Conservation (phyloP, 2,329 filamentous ascomycete genomes). For the Mollisiaceae sp. region DNA sequence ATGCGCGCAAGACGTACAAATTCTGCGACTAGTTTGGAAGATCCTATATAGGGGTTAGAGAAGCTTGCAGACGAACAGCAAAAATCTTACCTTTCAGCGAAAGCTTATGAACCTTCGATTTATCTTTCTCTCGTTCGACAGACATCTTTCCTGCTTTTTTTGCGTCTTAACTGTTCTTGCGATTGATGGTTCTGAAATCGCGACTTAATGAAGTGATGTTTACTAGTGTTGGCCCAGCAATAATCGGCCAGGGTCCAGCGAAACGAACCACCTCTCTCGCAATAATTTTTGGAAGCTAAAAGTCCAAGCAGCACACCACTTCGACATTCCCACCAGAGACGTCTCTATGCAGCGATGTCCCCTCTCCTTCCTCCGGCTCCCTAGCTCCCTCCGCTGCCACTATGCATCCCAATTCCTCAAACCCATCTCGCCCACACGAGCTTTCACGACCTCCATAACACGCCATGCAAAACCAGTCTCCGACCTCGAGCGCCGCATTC, state of each 20-base stretch:
- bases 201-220: neutral
- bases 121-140: conserved; percentile 58
- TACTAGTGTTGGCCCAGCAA: conserved; percentile 8
- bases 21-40: conserved; percentile 88
- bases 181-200: conserved; percentile 9
- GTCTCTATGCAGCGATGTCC: conserved; percentile 44
- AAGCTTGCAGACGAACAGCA: neutral
- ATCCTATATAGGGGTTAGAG: conserved; percentile 54
- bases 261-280: neutral
- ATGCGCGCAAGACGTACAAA: conserved; percentile 68
- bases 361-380: conserved; percentile 42
- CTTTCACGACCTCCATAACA: conserved; percentile 40
- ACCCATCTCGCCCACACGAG: conserved; percentile 21
- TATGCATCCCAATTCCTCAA: conserved; percentile 38
- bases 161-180: conserved; percentile 6
- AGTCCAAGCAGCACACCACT: neutral
- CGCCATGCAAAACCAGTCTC: conserved; percentile 41
- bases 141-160: conserved; percentile 36
- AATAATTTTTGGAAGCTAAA: conserved; percentile 3
- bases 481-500: conserved; percentile 64
- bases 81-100: conserved; percentile 76
- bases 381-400: conserved; percentile 40
- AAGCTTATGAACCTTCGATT: conserved; percentile 93
- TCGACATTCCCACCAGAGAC: conserved; percentile 20
- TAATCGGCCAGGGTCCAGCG: conserved; percentile 4